Conservation (phyloP, 75 land plant species). For the Selaginella tamariscina region DNA sequence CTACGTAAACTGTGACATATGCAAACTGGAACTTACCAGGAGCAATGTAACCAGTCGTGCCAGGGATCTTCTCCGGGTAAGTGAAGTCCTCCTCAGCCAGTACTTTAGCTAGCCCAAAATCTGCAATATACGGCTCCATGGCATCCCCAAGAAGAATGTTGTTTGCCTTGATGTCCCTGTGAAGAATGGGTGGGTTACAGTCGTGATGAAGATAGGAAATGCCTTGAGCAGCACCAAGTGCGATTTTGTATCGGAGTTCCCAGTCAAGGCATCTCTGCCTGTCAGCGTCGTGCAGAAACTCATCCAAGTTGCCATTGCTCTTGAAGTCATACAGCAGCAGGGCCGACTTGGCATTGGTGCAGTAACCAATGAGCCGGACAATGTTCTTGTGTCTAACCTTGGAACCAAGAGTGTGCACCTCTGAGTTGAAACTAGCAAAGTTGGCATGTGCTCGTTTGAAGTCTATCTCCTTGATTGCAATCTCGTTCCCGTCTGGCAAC, state of each 20-base stretch:
- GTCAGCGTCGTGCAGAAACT: neutral
- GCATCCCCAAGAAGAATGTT: neutral
- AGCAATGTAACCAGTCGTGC: neutral
- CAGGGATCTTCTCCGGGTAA: neutral
- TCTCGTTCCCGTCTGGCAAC: neutral
- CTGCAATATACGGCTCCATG: neutral
- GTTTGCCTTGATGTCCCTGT: constrained; percentile 1
- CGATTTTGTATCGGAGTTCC: neutral
- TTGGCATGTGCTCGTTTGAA: neutral
- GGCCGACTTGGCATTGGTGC: neutral
- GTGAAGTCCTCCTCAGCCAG: neutral
- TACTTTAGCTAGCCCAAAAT: neutral
- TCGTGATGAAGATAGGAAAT: neutral
- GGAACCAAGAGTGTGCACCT: neutral
- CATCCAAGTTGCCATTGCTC: neutral
- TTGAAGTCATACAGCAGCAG: neutral
- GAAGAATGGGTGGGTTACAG: neutral
- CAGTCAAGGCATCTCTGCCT: neutral
- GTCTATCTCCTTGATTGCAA: neutral
- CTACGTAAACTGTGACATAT: no score
- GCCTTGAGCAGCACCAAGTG: neutral
- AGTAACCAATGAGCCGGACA: neutral
- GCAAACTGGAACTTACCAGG: neutral
- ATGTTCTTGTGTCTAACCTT: neutral
- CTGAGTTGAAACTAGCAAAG: neutral